Percentiles rank a stretch among this genome's conserved stretches.
Conservation (phyloP, 805 yeast genomes). For the Saturnispora kantuleensis region DNA sequence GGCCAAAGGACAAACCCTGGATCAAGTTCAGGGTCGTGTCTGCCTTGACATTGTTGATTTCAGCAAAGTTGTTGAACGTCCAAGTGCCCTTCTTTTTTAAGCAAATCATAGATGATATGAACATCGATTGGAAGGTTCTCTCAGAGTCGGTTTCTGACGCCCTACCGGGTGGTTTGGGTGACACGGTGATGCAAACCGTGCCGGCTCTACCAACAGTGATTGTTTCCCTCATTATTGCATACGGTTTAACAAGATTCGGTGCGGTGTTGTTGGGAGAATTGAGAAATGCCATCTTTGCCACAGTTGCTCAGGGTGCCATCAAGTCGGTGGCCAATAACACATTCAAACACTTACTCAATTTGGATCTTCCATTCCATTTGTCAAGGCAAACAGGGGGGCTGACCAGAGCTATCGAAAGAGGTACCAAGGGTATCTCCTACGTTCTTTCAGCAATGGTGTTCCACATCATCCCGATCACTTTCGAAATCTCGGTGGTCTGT, state of each 20-base stretch:
- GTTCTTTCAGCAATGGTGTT: conserved; percentile 95
- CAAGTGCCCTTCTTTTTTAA: conserved; percentile 96
- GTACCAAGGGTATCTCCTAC: conserved; percentile 93
- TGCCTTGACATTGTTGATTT: conserved; percentile 65
- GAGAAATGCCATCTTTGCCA: conserved; percentile 90
- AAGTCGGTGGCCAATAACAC: conserved; percentile 83
- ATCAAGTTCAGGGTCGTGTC: conserved; percentile 65
- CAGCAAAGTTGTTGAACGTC: conserved; percentile 79
- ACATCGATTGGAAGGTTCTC: conserved; percentile 68
- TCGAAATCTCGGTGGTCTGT: conserved; percentile 88
- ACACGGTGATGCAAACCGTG: conserved; percentile 8
- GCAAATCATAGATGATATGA: conserved; percentile 83
- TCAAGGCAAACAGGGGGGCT: conserved; percentile 92
- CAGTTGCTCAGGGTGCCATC: conserved; percentile 91
- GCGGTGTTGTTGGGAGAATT: conserved; percentile 91
- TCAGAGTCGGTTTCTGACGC: conserved; percentile 33
- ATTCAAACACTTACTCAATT: conserved; percentile 67
- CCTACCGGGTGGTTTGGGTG: conserved; percentile 8
- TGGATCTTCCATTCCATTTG: conserved; percentile 85
- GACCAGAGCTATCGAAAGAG: conserved; percentile 93
- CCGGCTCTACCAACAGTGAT: conserved; percentile 45
- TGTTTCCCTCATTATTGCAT: conserved; percentile 64
- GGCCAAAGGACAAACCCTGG: conserved; percentile 68
- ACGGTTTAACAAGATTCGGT: conserved; percentile 91
- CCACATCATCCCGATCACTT: conserved; percentile 85